Evolutionary conservation across 768 basidiomycete genomes (phyloP), one percentile per base, ranked within the genome.

Genomic region (Mycena maculata): DNA sequence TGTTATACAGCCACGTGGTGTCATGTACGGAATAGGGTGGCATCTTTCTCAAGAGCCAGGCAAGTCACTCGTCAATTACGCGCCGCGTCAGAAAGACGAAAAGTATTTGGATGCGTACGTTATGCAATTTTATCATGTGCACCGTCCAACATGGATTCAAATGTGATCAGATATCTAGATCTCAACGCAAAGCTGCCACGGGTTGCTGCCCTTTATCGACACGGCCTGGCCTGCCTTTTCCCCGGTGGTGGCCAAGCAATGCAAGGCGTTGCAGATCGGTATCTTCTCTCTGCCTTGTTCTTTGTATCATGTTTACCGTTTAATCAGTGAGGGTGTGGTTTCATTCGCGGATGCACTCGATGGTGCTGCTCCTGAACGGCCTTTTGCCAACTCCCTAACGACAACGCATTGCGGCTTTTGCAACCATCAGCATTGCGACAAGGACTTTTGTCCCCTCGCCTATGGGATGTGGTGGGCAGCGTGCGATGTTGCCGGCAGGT

Each of bases 331-430:
- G 9, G 59, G 53, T 31, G 54, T 67, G 11, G 15, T 62, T 15
- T 56, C 66, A 4, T 61, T 67, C 22, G 53, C 38, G 9, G 66
- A 67, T 31, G 28, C 25, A 13, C 48, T 67, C 6, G 66, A 67
- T 57, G 66, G 66, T 16, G 28, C 20, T 12, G 28, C 31, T n/a
- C 2, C 30, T 12, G 23, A 60, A 27, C 57, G 57, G 4, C 68
- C 55, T 7, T 41, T 41, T 18, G 39, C 39, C 10, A 41, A 41
- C 39, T 41, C 39, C 39, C 18, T 41, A 16, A 41, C 39, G 5
- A 16, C 39, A 7, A 41, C 39, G 5, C 8, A 20, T 4, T 18
- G 4, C 10, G 39, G 39, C 5, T 41, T 41, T 41, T 41, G 39
- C 16, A 41, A 41, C 39, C 16, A 41, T 18, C 39, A 10, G 18